These are phyloP conservation scores for Sungouiozyma intestinalis DNA, from an alignment of 805 yeast genomes.

Conservation along the genomic window DNA sequence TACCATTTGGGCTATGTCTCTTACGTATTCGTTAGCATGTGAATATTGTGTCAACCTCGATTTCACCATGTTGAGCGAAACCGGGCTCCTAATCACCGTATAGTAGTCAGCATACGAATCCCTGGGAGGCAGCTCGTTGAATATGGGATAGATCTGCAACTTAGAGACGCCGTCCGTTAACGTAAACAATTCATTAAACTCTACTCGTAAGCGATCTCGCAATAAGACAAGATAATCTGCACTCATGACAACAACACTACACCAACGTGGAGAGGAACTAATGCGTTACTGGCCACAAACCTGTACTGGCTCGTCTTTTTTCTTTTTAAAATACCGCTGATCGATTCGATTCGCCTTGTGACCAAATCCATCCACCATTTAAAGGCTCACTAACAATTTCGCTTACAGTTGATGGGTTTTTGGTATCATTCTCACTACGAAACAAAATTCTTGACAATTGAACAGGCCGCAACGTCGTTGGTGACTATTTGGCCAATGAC, in stretches of 20 bases:
- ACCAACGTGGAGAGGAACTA: background rate
- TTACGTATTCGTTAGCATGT: constrained; percentile 56
- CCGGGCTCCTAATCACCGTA: constrained; percentile 66
- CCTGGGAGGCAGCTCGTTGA: constrained; percentile 47
- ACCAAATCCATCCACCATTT: background rate
- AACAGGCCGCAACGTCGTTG: background rate
- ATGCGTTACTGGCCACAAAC: too few species aligned
- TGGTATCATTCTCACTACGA: background rate
- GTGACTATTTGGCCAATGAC: too few species aligned
- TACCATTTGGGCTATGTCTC: constrained; percentile 71
- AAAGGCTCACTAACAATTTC: background rate
- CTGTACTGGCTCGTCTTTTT: background rate
- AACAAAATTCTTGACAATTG: too few species aligned
- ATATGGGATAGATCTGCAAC: constrained; percentile 22
- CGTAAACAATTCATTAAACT: constrained; percentile 16
- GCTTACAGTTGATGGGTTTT: background rate
- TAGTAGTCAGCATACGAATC: constrained; percentile 69
- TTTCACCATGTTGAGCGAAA: constrained; percentile 65
- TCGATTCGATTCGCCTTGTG: background rate
- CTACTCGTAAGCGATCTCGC: constrained; percentile 2
- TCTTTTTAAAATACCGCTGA: background rate
- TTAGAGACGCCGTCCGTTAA: constrained; percentile 21
- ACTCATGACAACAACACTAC: background rate
- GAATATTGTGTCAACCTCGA: constrained; percentile 49
- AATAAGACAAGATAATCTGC: background rate